phyloP scores from a whole-genome alignment of 192 early-diverging fungal species.

The Linnemannia hyalina region DNA sequence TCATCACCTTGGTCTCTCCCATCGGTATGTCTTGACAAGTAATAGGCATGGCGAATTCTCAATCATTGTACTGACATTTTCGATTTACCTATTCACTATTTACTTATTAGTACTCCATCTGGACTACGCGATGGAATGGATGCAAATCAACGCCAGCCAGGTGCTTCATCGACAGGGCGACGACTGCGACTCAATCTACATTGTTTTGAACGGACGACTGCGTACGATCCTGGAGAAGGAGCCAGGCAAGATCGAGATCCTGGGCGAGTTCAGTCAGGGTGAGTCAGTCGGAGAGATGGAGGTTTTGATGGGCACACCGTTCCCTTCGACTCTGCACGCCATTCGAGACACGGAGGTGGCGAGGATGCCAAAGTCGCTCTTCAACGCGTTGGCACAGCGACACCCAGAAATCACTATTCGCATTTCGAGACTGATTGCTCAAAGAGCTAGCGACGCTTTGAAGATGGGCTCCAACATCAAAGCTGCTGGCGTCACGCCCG shows the following conservation, averaged over 20 bases:
- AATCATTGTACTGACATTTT: not conserved
- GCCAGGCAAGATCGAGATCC: conserved; percentile 80
- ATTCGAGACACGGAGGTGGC: conserved; percentile 98
- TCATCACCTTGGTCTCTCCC: conserved; percentile 85
- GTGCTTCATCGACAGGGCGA: conserved; percentile 92
- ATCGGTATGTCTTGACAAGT: conserved; percentile 68
- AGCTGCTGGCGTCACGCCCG: conserved; percentile 50
- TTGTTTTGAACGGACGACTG: conserved; percentile 94
- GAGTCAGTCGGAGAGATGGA: conserved; percentile 97
- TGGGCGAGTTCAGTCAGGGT: conserved; percentile 94
- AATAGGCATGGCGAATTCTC: not conserved
- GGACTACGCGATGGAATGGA: conserved; percentile 94
- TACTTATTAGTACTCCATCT: conserved; percentile 70
- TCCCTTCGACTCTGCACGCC: conserved; percentile 92
- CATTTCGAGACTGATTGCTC: conserved; percentile 91
- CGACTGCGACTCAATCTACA: conserved; percentile 88
- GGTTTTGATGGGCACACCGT: conserved; percentile 79
- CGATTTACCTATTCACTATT: conserved; percentile 2
- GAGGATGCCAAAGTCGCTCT: conserved; percentile 94
- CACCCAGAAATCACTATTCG: conserved; percentile 95
- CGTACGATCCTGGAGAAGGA: conserved; percentile 83
- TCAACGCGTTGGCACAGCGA: conserved; percentile 89
- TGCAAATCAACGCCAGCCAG: conserved; percentile 93
- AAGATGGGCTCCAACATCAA: conserved; percentile 24
- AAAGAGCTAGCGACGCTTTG: conserved; percentile 51